Conservation (phyloP, 2,329 filamentous ascomycete genomes). For the Rhytidhysteron rufulum region DNA sequence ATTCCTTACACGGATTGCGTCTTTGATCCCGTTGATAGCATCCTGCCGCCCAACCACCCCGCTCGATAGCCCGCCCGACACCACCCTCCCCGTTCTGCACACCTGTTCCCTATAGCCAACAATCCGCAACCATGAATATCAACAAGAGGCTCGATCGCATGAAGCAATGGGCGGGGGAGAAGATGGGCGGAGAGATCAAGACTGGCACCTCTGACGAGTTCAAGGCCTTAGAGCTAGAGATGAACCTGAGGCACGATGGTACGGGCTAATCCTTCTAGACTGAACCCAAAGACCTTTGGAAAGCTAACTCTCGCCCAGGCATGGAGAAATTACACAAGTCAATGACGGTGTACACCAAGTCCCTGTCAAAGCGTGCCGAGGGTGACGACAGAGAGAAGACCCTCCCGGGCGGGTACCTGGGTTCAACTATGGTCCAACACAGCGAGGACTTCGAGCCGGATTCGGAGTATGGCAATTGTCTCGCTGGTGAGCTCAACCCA, state of each 20-base stretch:
- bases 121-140: slow-evolving; percentile 51
- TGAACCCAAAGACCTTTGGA: slow-evolving; percentile 7
- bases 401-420: slow-evolving; percentile 73
- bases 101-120: background rate
- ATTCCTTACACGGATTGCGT: too few relatives aligned
- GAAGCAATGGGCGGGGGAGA: slow-evolving; percentile 97
- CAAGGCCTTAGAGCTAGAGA: slow-evolving; percentile 83
- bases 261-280: slow-evolving; percentile 16
- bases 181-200: slow-evolving; percentile 88
- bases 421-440: slow-evolving; percentile 80
- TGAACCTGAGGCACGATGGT: slow-evolving; percentile 87
- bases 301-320: slow-evolving; percentile 49
- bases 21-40: background rate
- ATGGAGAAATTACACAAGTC: slow-evolving; percentile 87
- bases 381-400: slow-evolving; percentile 85
- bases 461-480: slow-evolving; percentile 85
- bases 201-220: slow-evolving; percentile 87
- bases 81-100: slow-evolving; percentile 1
- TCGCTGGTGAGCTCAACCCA: slow-evolving; percentile 56
- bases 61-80: background rate
- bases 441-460: slow-evolving; percentile 90
- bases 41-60: background rate
- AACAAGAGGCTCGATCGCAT: slow-evolving; percentile 91
- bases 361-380: slow-evolving; percentile 78
- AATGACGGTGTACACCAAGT: slow-evolving; percentile 83